Evolutionary conservation across 345 rosid species (phyloP), one percentile per base, ranked within the genome.

Genomic region (Eucalyptus regnans): DNA sequence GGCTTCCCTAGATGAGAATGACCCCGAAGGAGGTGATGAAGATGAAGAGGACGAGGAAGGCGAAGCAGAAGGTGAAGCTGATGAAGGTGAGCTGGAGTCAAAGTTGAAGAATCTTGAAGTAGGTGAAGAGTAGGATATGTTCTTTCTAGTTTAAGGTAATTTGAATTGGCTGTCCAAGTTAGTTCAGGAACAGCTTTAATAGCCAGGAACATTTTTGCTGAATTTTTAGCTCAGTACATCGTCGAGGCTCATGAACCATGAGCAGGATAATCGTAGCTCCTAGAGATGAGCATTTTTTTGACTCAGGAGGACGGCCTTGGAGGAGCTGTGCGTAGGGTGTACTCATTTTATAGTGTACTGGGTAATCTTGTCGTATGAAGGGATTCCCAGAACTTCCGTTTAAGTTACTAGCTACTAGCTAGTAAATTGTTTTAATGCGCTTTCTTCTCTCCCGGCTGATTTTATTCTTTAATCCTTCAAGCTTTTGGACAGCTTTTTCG

Each of bases 1-100:
- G 88, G 98, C 95, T 41, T 85, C 94, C 49, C 92, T 97, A 66
- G 98, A 96, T 51, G 99, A 97, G 90, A 97, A 97, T 89, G 95
- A 96, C 91, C 97, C 99, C 43, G 97, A 96, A 86, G 98, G 98
- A 92, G 93, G 88, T 46, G 95, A 93, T 23, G 95, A 90, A 2
- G 94, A 92, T 87, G 95, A 92, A 41, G 95, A 91, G 18, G 96
- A 91, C 0, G 94, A 91, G 87, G 96, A 92, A 33, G 93, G 92
- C 3, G 95, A 91, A 44, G 94, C 91, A 43, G 92, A 84, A 33
- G 62, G 80, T 27, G 94, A 91, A 60, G 92, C 37, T 29, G 90
- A 92, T 50, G 97, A 90, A 22, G 92, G 90, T 80, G 97, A 93
- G 88, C 88, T 97, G 95, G 99, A 95, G 90, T 93, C 94, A 8